Base-by-base conservation (phyloP, 495 filamentous ascomycete genomes). In the Lophium mytilinum region DNA sequence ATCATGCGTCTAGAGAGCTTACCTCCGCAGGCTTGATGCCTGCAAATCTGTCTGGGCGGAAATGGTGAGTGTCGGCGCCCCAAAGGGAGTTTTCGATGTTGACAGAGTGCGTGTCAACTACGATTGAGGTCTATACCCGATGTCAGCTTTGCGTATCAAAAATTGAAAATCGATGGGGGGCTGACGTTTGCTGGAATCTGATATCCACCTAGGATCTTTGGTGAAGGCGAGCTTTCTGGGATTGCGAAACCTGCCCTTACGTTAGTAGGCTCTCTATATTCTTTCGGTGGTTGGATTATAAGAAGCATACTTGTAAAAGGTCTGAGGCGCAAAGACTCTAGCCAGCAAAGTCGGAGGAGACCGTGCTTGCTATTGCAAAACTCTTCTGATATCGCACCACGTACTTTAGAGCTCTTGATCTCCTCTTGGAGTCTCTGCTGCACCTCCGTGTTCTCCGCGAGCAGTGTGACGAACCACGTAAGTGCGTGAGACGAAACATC, bases 401-500 rank as follows among this genome's bases (percentile, higher is more conserved):
- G 7, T 19, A 30, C 14, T 48, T 24, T 24, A 1, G 34, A 11
- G 21, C 34, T 33, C 24, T 35, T 8, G 15, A 57, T 57, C 42
- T 71, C 68, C 9, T 55, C 43, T 2, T 62, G 64, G 9, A 76
- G 55, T 36, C 59, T n/a, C 1, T 52, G 41, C 49, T 76, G 71
- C 4, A 63, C 46, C 3, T 59, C 43, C 0, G 35, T 58, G 60
- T 74, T 14, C 0, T 63, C 56, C 4, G 72, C 75, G 0, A 78
- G 60, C 45, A 73, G 68, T 9, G 73, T 46, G 9, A 72, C 46
- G 36, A 57, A 66, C 71, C 71, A 76, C 0, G 71, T 66, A 3
- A 75, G 10, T 3, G 60, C 70, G 15, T 68, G 66, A 7, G 65
- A 65, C 0, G 73, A 72, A 3, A 77, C 73, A 52, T 78, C 75